Conservation (phyloP, 2,329 filamentous ascomycete species). For the Coniochaeta pulveracea region DNA sequence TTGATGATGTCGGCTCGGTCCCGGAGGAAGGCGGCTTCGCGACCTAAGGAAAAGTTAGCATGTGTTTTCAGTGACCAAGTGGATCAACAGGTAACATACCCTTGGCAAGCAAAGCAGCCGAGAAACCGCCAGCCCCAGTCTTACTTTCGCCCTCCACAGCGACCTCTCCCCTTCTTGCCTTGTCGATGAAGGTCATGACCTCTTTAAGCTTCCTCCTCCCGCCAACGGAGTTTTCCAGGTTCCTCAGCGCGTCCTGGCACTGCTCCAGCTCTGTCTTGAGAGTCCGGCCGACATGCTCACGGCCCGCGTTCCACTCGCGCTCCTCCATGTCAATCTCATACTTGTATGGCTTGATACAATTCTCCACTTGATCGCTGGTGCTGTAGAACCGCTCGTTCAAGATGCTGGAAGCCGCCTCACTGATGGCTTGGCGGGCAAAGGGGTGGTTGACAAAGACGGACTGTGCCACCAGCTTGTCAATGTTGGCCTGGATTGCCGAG, state of each 20-base stretch:
- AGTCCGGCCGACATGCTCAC: conserved; percentile 69
- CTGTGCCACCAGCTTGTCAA: conserved; percentile 65
- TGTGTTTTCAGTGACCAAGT: conserved; percentile 12
- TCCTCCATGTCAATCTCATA: conserved; percentile 94
- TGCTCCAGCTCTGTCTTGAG: conserved; percentile 82
- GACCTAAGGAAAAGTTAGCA: conserved; percentile 41
- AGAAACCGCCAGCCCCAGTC: conserved; percentile 88
- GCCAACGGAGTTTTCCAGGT: conserved; percentile 66
- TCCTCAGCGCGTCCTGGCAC: conserved; percentile 67
- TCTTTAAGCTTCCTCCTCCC: conserved; percentile 78
- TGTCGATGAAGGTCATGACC: conserved; percentile 85
- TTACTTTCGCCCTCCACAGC: conserved; percentile 72
- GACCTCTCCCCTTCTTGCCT: conserved; percentile 75
- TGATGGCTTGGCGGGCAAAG: conserved; percentile 86
- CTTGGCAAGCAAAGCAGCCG: conserved; percentile 69
- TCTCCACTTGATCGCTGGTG: conserved; percentile 95
- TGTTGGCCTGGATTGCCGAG: conserved; percentile 71
- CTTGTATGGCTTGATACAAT: conserved; percentile 98
- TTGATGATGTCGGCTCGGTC: conserved; percentile 84
- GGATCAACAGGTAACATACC: conserved; percentile 37
- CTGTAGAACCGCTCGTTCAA: conserved; percentile 92
- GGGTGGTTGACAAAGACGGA: conserved; percentile 87
- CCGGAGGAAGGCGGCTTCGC: conserved; percentile 87
- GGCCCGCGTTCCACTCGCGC: conserved; percentile 73
- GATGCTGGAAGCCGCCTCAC: conserved; percentile 79